Base-by-base conservation (phyloP, 176 grass and related monocot genomes). In the Secale cereale region DNA sequence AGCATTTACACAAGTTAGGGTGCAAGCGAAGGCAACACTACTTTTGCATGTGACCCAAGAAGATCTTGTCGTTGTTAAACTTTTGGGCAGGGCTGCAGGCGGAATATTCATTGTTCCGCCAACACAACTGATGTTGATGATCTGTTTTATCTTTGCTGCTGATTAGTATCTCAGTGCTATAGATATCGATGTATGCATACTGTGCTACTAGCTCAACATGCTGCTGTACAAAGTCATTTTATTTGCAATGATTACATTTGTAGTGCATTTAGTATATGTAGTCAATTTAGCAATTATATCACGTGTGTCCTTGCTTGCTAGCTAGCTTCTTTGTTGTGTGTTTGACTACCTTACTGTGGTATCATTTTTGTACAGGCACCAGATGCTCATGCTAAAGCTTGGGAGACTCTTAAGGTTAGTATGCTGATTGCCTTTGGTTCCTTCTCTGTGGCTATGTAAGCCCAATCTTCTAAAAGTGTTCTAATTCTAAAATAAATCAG, bases 361-460 rank as follows among this genome's bases (percentile, higher is more conserved):
- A 79, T 54, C 31, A 22, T 80, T 81, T 86, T 77, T 73, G 23
- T 75, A 75, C 68, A 98, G 97, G 78, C 90, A 82, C 93, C 93
- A 84, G 88, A 94, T 78, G 85, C 90, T 27, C 88, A 98, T 92
- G 74, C 90, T 65, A 74, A 88, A 82, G 91, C 97, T 81, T 98
- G 97, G 97, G 82, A 94, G 92, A 87, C 78, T 78, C 94, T 98
- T 81, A 95, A 92, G 80, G 96, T 87, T 77, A 90, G 69, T 77
- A 67, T 59, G 12, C 6, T 20, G 52, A 68, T 68, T 62, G 27
- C 41, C 29, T 80, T 22, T 48, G n/a, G 19, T 59, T 87, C 25
- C 23, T 76, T 25, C 26, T 70, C 22, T 70, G 65, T 84, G 33
- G 59, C 10, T 59, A 76, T 84, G 46, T 48, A 76, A 74, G 59